These are phyloP conservation scores for Wallacemonas rigidus DNA, from an alignment of 208 protist species.

Conservation along the genomic window DNA sequence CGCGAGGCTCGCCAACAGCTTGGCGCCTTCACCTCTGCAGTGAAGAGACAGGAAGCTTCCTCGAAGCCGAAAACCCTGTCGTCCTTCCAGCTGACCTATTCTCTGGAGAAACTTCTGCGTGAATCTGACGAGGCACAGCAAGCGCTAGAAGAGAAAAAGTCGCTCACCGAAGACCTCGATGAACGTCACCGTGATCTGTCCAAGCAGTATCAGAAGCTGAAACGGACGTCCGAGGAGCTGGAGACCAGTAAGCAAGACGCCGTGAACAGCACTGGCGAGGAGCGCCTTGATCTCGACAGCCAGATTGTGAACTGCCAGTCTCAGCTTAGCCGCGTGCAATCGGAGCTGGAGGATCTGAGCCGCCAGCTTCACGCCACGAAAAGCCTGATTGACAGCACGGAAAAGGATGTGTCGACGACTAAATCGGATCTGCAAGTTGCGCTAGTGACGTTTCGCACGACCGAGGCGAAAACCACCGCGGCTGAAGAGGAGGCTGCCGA, in stretches of 20 bases:
- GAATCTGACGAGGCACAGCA: constrained; percentile 47
- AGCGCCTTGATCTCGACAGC: constrained; percentile 65
- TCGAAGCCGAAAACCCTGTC: constrained; percentile 45
- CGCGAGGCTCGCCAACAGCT: constrained; percentile 56
- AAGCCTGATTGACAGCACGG: constrained; percentile 39
- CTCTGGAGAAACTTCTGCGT: constrained; percentile 57
- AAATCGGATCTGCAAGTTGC: constrained; percentile 52
- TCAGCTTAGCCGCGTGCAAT: constrained; percentile 39
- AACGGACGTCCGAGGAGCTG: constrained; percentile 40
- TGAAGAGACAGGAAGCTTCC: constrained; percentile 42
- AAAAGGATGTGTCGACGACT: constrained; percentile 50
- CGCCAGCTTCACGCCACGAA: constrained; percentile 58
- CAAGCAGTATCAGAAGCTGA: constrained; percentile 52
- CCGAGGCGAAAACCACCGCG: constrained; percentile 41
- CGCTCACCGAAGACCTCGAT: constrained; percentile 40
- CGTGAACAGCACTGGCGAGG: constrained; percentile 42
- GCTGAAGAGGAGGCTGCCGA: constrained; percentile 37
- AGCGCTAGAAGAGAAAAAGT: constrained; percentile 43
- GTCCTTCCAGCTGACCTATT: constrained; percentile 67
- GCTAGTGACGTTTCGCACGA: constrained; percentile 37
- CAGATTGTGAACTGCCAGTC: constrained; percentile 51
- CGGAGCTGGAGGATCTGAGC: constrained; percentile 50
- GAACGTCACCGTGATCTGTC: constrained; percentile 57
- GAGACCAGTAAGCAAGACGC: constrained; percentile 45
- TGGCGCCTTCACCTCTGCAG: constrained; percentile 43